A percentile compares a stretch with the other conserved stretches of the same genome.
Conservation (phyloP, 1,139 yeast species). For the Saccharomyces hybrid region DNA sequence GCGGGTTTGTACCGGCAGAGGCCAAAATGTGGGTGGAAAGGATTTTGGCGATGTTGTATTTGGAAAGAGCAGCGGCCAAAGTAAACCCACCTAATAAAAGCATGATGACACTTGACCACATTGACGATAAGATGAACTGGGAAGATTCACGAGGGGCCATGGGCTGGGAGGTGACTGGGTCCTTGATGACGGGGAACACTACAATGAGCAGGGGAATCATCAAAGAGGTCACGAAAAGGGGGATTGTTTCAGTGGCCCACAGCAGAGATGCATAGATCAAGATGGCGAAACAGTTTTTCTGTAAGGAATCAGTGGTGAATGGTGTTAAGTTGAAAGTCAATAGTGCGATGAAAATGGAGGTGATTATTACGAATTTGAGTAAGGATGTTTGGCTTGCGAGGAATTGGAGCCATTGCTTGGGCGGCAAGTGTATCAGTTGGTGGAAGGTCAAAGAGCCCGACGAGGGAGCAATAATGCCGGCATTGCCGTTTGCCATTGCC, state of each 20-base stretch:
- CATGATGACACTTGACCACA: slow-evolving; percentile 96
- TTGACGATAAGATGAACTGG: slow-evolving; percentile 65
- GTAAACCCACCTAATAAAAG: slow-evolving; percentile 88
- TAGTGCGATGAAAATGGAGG: slow-evolving; percentile 41
- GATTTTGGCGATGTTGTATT: slow-evolving; percentile 79
- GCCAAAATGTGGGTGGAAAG: slow-evolving; percentile 75
- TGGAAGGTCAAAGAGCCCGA: slow-evolving; percentile 6
- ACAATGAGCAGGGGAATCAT: slow-evolving; percentile 76
- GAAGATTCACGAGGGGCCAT: slow-evolving; percentile 66
- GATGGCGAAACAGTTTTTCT: slow-evolving; percentile 76
- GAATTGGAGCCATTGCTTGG: slow-evolving; percentile 10
- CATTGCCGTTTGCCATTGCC: not conserved
- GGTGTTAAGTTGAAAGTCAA: slow-evolving; percentile 44
- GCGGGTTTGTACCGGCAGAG: slow-evolving; percentile 84
- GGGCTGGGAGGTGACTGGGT: slow-evolving; percentile 40
- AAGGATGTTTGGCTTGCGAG: slow-evolving; percentile 18
- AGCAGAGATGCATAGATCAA: slow-evolving; percentile 69
- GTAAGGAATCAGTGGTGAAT: slow-evolving; percentile 54
- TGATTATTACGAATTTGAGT: slow-evolving; percentile 42
- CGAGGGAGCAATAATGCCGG: not conserved
- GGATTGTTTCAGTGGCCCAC: slow-evolving; percentile 94
- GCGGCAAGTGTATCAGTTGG: slow-evolving; percentile 12
- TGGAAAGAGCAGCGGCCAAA: slow-evolving; percentile 89
- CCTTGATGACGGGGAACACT: slow-evolving; percentile 59
- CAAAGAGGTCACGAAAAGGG: slow-evolving; percentile 77